Conservation (phyloP, 2,329 filamentous ascomycete species). For the Phialocephala subalpina region DNA sequence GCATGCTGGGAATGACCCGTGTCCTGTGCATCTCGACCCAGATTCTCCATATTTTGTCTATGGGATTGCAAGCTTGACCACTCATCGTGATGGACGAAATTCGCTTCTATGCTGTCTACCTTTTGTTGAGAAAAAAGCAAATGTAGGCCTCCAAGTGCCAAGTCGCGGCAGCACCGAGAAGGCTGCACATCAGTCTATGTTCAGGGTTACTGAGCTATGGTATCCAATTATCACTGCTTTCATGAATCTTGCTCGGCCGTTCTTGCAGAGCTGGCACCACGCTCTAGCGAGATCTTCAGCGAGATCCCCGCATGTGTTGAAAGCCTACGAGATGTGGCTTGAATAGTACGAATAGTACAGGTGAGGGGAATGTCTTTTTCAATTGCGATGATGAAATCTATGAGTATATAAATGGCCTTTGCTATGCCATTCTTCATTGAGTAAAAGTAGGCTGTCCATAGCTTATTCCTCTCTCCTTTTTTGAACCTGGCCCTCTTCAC, state of each 20-base stretch:
- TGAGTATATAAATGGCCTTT: background rate
- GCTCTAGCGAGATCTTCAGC: constrained; percentile 4
- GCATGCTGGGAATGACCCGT: background rate
- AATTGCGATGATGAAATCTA: background rate
- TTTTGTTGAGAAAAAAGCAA: background rate
- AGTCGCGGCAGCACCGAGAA: background rate
- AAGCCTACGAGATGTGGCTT: background rate
- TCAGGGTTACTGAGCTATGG: background rate
- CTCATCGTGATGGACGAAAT: background rate
- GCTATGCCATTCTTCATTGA: background rate
- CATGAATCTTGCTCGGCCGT: background rate
- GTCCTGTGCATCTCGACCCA: background rate
- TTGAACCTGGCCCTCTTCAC: background rate
- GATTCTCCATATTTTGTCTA: background rate
- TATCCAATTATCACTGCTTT: background rate
- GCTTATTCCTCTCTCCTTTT: background rate
- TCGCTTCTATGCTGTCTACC: background rate
- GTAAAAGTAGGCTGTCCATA: background rate
- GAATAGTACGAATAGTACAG: background rate
- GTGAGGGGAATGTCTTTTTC: background rate
- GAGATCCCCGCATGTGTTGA: background rate
- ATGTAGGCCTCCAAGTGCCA: background rate
- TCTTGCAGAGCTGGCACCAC: background rate
- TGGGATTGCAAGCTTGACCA: background rate
- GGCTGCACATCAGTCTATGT: background rate